Conservation (phyloP, 768 basidiomycete genomes). For the Sarcomyxa edulis region DNA sequence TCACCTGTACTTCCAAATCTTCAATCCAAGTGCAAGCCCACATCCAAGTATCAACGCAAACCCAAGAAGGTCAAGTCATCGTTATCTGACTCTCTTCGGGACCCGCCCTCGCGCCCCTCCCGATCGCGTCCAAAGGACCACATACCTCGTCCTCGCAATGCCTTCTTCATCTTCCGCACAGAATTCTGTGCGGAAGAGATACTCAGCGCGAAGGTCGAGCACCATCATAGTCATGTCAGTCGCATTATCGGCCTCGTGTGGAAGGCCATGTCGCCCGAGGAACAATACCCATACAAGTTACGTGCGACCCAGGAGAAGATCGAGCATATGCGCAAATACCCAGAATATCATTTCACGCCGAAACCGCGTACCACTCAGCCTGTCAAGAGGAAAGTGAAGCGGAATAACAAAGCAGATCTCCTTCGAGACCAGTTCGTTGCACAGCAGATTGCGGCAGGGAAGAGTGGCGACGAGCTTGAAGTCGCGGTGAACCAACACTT, state of each 20-base stretch:
- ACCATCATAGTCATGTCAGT: conserved; percentile 54
- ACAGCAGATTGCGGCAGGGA: conserved; percentile 43
- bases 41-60: too few species aligned
- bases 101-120: conserved; percentile 14
- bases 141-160: conserved; percentile 77
- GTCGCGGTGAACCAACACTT: conserved; percentile 27
- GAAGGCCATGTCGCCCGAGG: conserved; percentile 43
- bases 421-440: conserved; percentile 46
- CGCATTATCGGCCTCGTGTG: conserved; percentile 51
- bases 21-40: too few species aligned
- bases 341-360: conserved; percentile 52
- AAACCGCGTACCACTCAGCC: conserved; percentile 35
- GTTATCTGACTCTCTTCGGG: conserved; percentile 7
- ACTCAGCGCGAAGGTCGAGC: conserved; percentile 42
- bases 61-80: too few species aligned
- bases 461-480: conserved; percentile 42
- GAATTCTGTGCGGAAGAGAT: conserved; percentile 51
- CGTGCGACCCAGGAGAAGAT: conserved; percentile 48
- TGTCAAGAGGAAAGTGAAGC: conserved; percentile 44
- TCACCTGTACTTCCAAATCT: too few species aligned
- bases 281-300: conserved; percentile 45
- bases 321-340: conserved; percentile 42
- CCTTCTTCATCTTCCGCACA: conserved; percentile 73
- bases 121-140: conserved; percentile 31
- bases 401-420: conserved; percentile 43